Evolutionary conservation across 2,329 filamentous ascomycete species (phyloP).

Genomic region (Colletotrichum euphorbiae): DNA sequence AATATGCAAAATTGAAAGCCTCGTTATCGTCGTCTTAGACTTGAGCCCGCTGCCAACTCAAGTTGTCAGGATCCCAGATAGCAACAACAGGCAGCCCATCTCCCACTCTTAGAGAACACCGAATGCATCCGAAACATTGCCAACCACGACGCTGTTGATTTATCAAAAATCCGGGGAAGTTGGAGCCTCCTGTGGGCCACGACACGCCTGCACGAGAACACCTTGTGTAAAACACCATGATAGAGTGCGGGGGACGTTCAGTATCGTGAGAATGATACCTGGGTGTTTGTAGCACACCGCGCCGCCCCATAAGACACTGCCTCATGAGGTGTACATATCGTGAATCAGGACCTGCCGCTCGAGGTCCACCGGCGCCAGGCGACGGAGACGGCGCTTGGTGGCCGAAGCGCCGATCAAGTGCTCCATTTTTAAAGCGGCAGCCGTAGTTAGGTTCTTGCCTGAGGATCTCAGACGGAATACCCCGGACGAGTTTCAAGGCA

Average conservation of each 20-base stretch:
- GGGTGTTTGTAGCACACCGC: neutral
- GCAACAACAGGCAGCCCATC: too few relatives aligned
- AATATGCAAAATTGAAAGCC: too few relatives aligned
- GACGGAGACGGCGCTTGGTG: neutral
- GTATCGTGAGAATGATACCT: neutral
- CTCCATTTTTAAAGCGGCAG: neutral
- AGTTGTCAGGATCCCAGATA: too few relatives aligned
- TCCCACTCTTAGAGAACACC: too few relatives aligned
- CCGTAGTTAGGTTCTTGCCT: neutral
- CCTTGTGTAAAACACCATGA: too few relatives aligned
- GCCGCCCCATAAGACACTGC: neutral
- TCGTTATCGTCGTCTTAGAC: too few relatives aligned
- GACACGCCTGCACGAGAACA: too few relatives aligned
- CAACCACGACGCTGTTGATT: neutral
- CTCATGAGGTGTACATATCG: neutral
- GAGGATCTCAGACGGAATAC: neutral
- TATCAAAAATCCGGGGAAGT: constrained; percentile 1
- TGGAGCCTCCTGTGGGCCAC: neutral
- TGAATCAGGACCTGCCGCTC: neutral
- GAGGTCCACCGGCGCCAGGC: neutral
- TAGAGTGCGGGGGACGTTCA: too few relatives aligned
- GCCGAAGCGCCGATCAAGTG: neutral
- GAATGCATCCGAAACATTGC: too few relatives aligned
- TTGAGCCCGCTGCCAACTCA: too few relatives aligned
- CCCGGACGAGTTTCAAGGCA: constrained; percentile 2